Evolutionary conservation across 345 rosid species (phyloP).

Genomic region (Eucalyptus paniculata): DNA sequence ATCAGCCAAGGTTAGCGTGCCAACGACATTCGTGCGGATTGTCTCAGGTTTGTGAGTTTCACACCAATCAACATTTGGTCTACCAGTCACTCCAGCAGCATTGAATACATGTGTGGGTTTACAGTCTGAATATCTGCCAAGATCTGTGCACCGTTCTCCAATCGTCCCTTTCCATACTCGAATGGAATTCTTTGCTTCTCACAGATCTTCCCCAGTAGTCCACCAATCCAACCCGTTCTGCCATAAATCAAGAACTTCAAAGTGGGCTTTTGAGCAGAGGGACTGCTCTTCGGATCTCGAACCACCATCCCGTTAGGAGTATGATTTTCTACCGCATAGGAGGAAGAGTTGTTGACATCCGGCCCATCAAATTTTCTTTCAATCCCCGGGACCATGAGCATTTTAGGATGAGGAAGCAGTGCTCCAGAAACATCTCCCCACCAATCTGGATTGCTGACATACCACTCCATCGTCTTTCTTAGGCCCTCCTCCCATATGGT

Average conservation of each 20-base stretch:
- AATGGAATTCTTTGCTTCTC: constrained; percentile 28
- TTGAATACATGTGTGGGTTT: constrained; percentile 35
- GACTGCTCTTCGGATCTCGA: constrained; percentile 2
- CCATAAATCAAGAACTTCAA: constrained; percentile 33
- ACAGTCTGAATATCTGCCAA: constrained; percentile 24
- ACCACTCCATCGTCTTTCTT: constrained; percentile 34
- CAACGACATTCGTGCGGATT: constrained; percentile 29
- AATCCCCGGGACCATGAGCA: constrained; percentile 35
- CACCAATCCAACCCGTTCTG: constrained; percentile 40
- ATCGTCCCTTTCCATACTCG: constrained; percentile 30
- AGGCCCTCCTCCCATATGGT: constrained; percentile 33
- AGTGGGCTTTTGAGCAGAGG: constrained; percentile 7
- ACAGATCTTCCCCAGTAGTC: constrained; percentile 29
- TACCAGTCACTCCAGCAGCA: constrained; percentile 39
- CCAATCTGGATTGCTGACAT: constrained; percentile 31
- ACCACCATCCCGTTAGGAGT: constrained; percentile 11
- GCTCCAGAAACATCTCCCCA: constrained; percentile 47
- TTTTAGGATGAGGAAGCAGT: constrained; percentile 33
- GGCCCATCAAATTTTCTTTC: constrained; percentile 12
- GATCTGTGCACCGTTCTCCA: constrained; percentile 23
- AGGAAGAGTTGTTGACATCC: constrained; percentile 11
- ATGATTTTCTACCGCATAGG: not conserved
- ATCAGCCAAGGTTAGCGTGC: constrained; percentile 29
- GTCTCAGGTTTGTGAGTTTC: constrained; percentile 33
- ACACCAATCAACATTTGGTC: constrained; percentile 42